phyloP scores from a whole-genome alignment of 139 green algal species.

The Edaphochlamys debaryana region DNA sequence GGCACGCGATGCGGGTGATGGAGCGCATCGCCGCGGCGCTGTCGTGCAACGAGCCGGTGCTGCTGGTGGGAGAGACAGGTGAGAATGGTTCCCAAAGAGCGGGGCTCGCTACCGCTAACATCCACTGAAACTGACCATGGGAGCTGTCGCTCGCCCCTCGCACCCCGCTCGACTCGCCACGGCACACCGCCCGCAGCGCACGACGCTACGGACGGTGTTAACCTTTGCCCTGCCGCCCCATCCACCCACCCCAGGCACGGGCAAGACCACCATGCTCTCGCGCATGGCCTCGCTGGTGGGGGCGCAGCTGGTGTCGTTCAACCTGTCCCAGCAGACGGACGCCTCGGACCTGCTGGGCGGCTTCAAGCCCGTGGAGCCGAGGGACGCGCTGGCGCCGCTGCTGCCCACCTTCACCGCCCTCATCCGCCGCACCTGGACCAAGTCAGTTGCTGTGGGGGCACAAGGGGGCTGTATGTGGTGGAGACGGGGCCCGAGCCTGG shows the following conservation, averaged over 20 bases:
- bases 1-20: slow-evolving; percentile 87
- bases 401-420: slow-evolving; percentile 75
- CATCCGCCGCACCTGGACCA: slow-evolving; percentile 69
- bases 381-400: slow-evolving; percentile 80
- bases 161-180: too few relatives aligned
- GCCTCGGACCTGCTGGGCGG: slow-evolving; percentile 94
- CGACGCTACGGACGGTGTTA: too few relatives aligned
- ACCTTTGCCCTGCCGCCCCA: too few relatives aligned
- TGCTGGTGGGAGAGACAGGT: slow-evolving; percentile 98
- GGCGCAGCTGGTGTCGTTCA: slow-evolving; percentile 89
- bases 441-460: slow-evolving; percentile 42
- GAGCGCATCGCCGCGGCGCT: slow-evolving; percentile 85
- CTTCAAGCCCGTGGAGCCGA: slow-evolving; percentile 90
- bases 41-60: slow-evolving; percentile 79
- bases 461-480: background rate
- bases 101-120: background rate
- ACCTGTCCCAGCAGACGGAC: slow-evolving; percentile 98
- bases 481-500: too few relatives aligned
- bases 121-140: too few relatives aligned
- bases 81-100: background rate
- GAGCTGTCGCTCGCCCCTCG: too few relatives aligned
- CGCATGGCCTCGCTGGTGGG: slow-evolving; percentile 77
- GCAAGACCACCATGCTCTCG: slow-evolving; percentile 96
- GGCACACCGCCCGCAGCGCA: too few relatives aligned
- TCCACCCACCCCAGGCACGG: slow-evolving; percentile 85